Conservation (phyloP, 805 yeast genomes). For the Cyberlindnera veronae region DNA sequence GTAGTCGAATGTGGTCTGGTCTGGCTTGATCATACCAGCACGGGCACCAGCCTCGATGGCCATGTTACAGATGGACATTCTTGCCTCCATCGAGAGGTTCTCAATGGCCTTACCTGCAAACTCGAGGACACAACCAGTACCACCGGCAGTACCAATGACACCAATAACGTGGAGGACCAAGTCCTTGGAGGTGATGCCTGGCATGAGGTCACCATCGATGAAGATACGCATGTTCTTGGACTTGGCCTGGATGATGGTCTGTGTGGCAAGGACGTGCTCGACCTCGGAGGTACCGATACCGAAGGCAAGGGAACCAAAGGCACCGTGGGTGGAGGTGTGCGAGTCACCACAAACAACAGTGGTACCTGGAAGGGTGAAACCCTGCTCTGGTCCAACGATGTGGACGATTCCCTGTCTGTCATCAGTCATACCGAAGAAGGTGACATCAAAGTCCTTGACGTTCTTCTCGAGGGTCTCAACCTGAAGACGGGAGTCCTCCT, state of each 20-base stretch:
- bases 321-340: slow-evolving; percentile 98
- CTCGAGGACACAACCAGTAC: slow-evolving; percentile 96
- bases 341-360: slow-evolving; percentile 99
- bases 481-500: slow-evolving; percentile 89
- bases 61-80: slow-evolving; percentile 99
- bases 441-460: slow-evolving; percentile 83
- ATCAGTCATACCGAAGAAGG: slow-evolving; percentile 94
- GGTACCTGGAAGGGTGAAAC: slow-evolving; percentile 96
- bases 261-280: slow-evolving; percentile 97
- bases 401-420: slow-evolving; percentile 97
- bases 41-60: slow-evolving; percentile 99
- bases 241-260: slow-evolving; percentile 89
- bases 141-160: slow-evolving; percentile 98
- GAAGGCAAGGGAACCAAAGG: slow-evolving; percentile 94
- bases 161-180: slow-evolving; percentile 92
- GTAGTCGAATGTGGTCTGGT: slow-evolving; percentile 82
- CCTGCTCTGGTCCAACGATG: slow-evolving; percentile 98
- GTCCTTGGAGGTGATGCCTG: slow-evolving; percentile 96
- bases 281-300: slow-evolving; percentile 99
- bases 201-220: slow-evolving; percentile 77
- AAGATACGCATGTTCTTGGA: slow-evolving; percentile 93
- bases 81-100: slow-evolving; percentile 89
- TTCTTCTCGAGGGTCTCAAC: slow-evolving; percentile 90
- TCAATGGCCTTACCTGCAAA: slow-evolving; percentile 95
- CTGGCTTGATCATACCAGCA: slow-evolving; percentile 99